phyloP scores from a whole-genome alignment of 116 monocot species.

The Zostera marina region DNA sequence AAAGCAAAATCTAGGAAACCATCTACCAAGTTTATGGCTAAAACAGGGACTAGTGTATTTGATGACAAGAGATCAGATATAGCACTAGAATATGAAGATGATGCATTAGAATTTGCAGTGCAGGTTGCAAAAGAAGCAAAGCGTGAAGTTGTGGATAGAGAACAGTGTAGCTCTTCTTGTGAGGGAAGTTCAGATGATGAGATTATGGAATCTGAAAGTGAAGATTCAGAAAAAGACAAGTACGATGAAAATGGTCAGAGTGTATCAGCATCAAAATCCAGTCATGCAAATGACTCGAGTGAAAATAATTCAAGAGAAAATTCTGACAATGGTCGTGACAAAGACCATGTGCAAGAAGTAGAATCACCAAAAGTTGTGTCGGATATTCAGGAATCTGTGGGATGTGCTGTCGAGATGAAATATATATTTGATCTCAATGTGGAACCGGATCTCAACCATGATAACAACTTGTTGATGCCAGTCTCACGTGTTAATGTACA shows the following conservation, averaged over 20 bases:
- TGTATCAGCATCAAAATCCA: not conserved
- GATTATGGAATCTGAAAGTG: not conserved
- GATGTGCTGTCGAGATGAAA: constrained; percentile 4
- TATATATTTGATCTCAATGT: constrained; percentile 68
- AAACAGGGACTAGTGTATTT: not conserved
- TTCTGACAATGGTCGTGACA: constrained; percentile 2
- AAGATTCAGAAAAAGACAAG: not conserved
- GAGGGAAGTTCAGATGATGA: constrained; percentile 1
- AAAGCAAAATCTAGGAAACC: not conserved
- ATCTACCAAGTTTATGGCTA: not conserved
- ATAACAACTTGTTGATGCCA: constrained; percentile 28
- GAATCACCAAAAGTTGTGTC: constrained; percentile 13
- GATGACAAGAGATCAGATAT: not conserved
- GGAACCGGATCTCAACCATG: constrained; percentile 7
- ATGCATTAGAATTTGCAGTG: constrained; percentile 8
- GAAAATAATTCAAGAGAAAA: constrained; percentile 16
- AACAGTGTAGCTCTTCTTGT: constrained; percentile 6
- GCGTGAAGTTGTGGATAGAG: constrained; percentile 8
- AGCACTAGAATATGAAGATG: constrained; percentile 2
- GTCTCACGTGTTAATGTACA: constrained; percentile 41
- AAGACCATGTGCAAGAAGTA: constrained; percentile 10
- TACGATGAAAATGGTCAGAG: not conserved
- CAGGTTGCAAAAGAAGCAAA: constrained; percentile 6
- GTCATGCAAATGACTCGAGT: constrained; percentile 6
- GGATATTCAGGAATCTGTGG: constrained; percentile 10